Conservation (phyloP, 768 basidiomycete species). For the Chiua virens region DNA sequence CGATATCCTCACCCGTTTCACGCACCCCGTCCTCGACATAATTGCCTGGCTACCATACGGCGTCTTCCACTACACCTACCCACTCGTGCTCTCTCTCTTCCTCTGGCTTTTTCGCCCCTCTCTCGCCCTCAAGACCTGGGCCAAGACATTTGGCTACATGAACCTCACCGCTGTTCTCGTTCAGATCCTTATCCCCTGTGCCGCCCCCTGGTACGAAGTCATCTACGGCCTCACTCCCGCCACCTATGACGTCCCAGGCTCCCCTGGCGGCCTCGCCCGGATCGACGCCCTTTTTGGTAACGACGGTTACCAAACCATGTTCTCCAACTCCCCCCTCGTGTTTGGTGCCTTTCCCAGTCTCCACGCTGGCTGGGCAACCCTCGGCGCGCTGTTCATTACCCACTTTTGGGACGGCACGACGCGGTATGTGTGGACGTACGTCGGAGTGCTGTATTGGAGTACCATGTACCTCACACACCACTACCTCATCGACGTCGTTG, state of each 20-base stretch:
- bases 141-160: constrained; percentile 87
- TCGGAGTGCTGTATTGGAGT: constrained; percentile 88
- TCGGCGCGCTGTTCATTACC: constrained; percentile 89
- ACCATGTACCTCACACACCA: constrained; percentile 99
- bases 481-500: constrained; percentile 97
- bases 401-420: constrained; percentile 88
- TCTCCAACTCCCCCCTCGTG: constrained; percentile 86
- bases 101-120: constrained; percentile 89
- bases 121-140: constrained; percentile 81
- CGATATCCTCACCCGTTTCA: constrained; percentile 92
- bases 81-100: constrained; percentile 82
- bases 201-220: constrained; percentile 97
- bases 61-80: constrained; percentile 85
- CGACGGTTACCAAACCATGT: constrained; percentile 73
- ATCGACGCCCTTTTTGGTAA: constrained; percentile 87
- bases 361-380: constrained; percentile 87
- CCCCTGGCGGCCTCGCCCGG: constrained; percentile 87
- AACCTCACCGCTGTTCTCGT: constrained; percentile 85
- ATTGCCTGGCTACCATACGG: constrained; percentile 97
- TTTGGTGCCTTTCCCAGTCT: constrained; percentile 97
- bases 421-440: constrained; percentile 78
- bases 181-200: constrained; percentile 88
- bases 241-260: constrained; percentile 88
- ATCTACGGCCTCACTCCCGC: constrained; percentile 96
- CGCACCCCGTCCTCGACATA: constrained; percentile 89